Evolutionary conservation across 257 asterid species (phyloP).

Genomic region (Apocynum venetum): DNA sequence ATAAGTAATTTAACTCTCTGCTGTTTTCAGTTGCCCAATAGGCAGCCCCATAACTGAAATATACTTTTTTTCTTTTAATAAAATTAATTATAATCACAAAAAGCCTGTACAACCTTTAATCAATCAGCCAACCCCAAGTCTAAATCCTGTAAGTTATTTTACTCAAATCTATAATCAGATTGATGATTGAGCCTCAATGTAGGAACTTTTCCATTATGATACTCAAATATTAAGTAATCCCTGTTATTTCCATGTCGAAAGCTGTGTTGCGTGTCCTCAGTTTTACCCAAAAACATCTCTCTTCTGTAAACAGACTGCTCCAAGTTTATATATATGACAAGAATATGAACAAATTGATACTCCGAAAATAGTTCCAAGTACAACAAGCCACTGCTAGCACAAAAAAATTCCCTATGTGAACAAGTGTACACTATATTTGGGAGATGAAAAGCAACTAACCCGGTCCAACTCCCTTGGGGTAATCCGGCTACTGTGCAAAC

Average conservation of each 20-base stretch:
- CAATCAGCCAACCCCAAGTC: background rate
- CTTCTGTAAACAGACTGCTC: background rate
- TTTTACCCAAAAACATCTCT: background rate
- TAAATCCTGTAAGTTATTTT: background rate
- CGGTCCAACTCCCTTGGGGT: conserved; percentile 96
- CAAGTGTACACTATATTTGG: conserved; percentile 15
- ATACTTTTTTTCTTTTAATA: background rate
- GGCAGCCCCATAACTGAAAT: no score
- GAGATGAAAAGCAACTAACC: conserved; percentile 47
- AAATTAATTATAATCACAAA: no score
- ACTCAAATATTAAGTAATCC: background rate
- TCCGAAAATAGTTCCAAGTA: background rate
- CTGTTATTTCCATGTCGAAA: background rate
- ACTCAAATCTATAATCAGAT: background rate
- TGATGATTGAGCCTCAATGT: background rate
- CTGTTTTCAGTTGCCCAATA: background rate
- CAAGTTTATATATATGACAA: background rate
- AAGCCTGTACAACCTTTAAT: no score
- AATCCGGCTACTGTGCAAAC: conserved; percentile 67
- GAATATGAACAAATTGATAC: background rate
- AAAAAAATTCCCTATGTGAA: background rate
- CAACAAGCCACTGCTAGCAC: background rate
- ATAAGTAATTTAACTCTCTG: background rate
- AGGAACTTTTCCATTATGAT: background rate
- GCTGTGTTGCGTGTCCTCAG: background rate